Evolutionary conservation across 352 stramenopile species (phyloP).

Genomic region (Pythium grandisporangium): DNA sequence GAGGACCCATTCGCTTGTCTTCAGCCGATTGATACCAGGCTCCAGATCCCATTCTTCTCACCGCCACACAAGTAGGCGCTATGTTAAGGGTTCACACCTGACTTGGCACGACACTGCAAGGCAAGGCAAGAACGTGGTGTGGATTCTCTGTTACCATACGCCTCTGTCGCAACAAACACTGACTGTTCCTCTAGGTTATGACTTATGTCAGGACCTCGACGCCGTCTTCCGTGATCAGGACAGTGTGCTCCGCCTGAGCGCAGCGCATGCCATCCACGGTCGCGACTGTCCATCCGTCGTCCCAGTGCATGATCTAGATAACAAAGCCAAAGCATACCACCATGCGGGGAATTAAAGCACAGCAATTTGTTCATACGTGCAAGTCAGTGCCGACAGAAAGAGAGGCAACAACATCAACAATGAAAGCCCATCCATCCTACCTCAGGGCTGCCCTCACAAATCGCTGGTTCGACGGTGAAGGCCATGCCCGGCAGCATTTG

Average conservation of each 20-base stretch:
- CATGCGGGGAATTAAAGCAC: too few species aligned
- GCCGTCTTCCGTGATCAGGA: conserved; percentile 92
- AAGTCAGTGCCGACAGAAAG: too few species aligned
- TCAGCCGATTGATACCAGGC: conserved; percentile 48
- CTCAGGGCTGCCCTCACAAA: conserved; percentile 88
- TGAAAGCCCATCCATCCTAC: conserved; percentile 14
- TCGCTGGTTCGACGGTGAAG: conserved; percentile 98
- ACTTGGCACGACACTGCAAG: too few species aligned
- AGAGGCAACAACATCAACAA: too few species aligned
- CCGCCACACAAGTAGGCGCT: too few species aligned
- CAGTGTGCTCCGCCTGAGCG: conserved; percentile 98
- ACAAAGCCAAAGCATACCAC: not conserved
- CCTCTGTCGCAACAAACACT: too few species aligned
- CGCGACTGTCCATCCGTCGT: conserved; percentile 95
- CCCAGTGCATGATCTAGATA: conserved; percentile 82
- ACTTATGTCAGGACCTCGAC: conserved; percentile 93
- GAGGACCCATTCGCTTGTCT: conserved; percentile 20
- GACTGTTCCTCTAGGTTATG: too few species aligned
- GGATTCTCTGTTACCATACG: too few species aligned
- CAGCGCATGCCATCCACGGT: conserved; percentile 89
- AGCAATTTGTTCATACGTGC: too few species aligned
- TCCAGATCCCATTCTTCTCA: conserved; percentile 75
- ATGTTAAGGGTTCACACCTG: too few species aligned
- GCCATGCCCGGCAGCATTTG: conserved; percentile 91
- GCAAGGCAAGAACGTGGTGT: too few species aligned